phyloP scores from a whole-genome alignment of 306 rosid species.

The Echinosophora koreensis region DNA sequence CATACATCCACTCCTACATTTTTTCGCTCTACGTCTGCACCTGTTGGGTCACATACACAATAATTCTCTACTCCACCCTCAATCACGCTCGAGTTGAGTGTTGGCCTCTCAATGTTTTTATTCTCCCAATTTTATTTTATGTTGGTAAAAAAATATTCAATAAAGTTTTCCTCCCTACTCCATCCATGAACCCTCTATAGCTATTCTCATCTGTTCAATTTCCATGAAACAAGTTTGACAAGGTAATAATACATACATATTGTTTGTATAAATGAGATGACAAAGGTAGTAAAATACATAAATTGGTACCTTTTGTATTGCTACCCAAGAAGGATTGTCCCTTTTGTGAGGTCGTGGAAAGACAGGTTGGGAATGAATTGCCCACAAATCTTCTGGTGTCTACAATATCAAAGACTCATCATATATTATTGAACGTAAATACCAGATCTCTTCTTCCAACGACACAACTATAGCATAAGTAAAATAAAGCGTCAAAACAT shows the following conservation, averaged over 20 bases:
- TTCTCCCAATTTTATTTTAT: background rate
- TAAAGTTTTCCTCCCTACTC: background rate
- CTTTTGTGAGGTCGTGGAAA: conserved; percentile 87
- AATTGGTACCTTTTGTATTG: conserved; percentile 76
- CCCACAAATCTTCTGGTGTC: conserved; percentile 97
- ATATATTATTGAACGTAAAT: conserved; percentile 23
- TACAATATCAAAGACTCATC: conserved; percentile 48
- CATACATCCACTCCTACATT: too few species aligned
- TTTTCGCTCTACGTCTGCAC: too few species aligned
- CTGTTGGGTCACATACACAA: background rate
- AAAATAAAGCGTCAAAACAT: conserved; percentile 2
- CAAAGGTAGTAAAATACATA: conserved; percentile 40
- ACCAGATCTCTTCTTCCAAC: conserved; percentile 30
- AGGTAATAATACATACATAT: conserved; percentile 12
- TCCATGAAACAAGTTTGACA: conserved; percentile 13
- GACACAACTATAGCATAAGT: background rate
- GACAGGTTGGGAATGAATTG: conserved; percentile 82
- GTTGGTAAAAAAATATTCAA: background rate
- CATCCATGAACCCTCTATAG: conserved; percentile 12
- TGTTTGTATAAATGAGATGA: conserved; percentile 18
- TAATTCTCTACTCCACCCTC: background rate
- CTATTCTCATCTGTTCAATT: background rate
- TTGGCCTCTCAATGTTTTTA: background rate
- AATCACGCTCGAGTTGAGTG: background rate
- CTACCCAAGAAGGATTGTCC: conserved; percentile 84